Conservation (phyloP, 2,329 filamentous ascomycete species). For the Aspergillus glaucus region DNA sequence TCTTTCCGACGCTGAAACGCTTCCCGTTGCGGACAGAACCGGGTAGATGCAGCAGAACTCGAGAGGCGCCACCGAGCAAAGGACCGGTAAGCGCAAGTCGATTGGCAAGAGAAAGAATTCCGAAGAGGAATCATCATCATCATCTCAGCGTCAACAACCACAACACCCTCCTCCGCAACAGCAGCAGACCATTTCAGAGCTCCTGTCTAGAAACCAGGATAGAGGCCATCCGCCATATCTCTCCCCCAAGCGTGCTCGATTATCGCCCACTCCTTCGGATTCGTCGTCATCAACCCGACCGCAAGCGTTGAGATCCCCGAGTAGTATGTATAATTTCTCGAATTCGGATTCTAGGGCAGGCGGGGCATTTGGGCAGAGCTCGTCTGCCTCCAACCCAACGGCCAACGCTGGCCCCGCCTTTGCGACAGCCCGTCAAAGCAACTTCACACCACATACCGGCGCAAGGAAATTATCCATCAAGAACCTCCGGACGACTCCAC, state of each 20-base stretch:
- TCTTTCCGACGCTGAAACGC: conserved; percentile 15
- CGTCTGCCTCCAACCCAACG: conserved; percentile 22
- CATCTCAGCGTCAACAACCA: conserved; percentile 13
- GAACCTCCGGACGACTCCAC: conserved; percentile 67
- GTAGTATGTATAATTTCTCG: conserved; percentile 51
- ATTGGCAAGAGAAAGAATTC: conserved; percentile 37
- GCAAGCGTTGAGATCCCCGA: conserved; percentile 21
- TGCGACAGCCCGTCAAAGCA: conserved; percentile 30
- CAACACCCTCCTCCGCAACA: conserved; percentile 24
- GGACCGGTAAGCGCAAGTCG: conserved; percentile 39
- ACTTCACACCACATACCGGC: conserved; percentile 67
- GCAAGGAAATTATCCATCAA: conserved; percentile 88
- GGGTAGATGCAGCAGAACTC: conserved; percentile 40
- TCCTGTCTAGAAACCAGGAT: conserved; percentile 33
- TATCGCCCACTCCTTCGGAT: conserved; percentile 22
- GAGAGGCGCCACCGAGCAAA: conserved; percentile 32
- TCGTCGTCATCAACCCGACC: conserved; percentile 8
- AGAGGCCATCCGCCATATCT: conserved; percentile 14
- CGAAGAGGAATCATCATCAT: conserved; percentile 25
- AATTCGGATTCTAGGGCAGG: conserved; percentile 32
- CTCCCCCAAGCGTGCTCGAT: conserved; percentile 38
- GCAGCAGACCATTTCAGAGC: conserved; percentile 41
- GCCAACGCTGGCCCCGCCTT: conserved; percentile 22
- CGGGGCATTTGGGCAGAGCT: conserved; percentile 40
- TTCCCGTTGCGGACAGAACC: conserved; percentile 23